Percentiles rank a stretch among this genome's conserved stretches.
Evolutionary conservation across 2,329 filamentous ascomycete genomes (phyloP).

Genomic region (Phoma sp.): DNA sequence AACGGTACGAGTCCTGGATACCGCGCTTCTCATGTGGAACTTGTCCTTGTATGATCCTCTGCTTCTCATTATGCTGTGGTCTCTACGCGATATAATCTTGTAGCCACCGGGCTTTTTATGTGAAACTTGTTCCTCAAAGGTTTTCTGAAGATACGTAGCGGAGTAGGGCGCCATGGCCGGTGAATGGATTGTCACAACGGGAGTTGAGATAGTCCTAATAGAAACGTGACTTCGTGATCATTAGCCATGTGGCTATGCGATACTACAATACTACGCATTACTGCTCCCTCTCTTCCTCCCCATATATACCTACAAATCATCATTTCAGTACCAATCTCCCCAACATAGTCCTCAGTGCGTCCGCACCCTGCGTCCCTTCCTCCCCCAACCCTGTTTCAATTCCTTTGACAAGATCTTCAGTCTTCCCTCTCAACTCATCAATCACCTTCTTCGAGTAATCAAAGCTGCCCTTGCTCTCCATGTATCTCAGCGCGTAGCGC

Average conservation of each 20-base stretch:
- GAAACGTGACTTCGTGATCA: constrained; percentile 9
- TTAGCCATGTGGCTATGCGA: constrained; percentile 10
- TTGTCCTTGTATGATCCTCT: too few relatives aligned
- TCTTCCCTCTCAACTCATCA: constrained; percentile 53
- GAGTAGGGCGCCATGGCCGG: too few relatives aligned
- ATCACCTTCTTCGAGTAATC: constrained; percentile 76
- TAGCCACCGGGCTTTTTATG: too few relatives aligned
- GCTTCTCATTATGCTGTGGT: too few relatives aligned
- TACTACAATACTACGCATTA: neutral
- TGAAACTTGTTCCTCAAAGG: too few relatives aligned
- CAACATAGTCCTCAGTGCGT: constrained; percentile 51
- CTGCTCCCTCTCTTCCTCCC: neutral
- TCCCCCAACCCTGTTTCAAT: constrained; percentile 49
- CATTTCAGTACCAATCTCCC: constrained; percentile 48
- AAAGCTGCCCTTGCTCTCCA: constrained; percentile 90
- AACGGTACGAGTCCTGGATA: too few relatives aligned
- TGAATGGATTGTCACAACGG: too few relatives aligned
- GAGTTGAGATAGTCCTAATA: too few relatives aligned
- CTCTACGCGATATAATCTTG: too few relatives aligned
- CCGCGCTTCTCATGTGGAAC: too few relatives aligned
- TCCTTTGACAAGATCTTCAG: constrained; percentile 52
- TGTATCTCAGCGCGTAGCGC: constrained; percentile 86
- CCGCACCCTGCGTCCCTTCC: constrained; percentile 47
- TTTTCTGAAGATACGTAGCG: too few relatives aligned
- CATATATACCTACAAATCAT: neutral